Conservation (phyloP, 2,329 filamentous ascomycete genomes). For the Polytolypa hystricis region DNA sequence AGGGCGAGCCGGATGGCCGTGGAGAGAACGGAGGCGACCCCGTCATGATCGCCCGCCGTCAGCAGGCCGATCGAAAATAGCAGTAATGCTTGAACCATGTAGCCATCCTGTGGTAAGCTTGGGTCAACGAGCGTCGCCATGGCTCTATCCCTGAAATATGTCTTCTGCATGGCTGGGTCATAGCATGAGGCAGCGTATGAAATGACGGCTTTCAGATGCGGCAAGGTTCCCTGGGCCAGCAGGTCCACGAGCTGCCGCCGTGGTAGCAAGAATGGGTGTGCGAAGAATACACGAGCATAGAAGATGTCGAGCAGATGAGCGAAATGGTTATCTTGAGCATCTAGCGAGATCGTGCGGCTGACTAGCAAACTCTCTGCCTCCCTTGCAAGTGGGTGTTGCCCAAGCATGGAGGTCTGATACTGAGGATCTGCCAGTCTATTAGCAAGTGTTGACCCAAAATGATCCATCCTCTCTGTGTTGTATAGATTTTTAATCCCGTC, state of each 20-base stretch:
- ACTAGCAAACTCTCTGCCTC: too few species aligned
- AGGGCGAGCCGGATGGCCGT: conserved; percentile 4
- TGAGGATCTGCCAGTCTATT: too few species aligned
- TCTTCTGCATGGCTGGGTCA: conserved; percentile 5
- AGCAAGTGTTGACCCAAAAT: too few species aligned
- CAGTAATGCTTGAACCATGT: conserved; percentile 5
- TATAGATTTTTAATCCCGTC: too few species aligned
- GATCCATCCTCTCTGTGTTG: too few species aligned
- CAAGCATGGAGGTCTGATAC: too few species aligned
- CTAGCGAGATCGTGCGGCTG: too few species aligned
- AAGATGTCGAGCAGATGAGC: conserved; percentile 5
- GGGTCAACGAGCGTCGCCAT: conserved; percentile 2
- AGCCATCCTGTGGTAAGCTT: conserved; percentile 1
- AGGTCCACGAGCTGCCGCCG: conserved; percentile 4
- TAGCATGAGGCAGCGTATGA: conserved; percentile 4
- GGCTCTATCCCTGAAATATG: conserved; percentile 2
- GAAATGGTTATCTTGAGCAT: conserved; percentile 1
- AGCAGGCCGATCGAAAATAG: conserved; percentile 5
- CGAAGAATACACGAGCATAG: conserved; percentile 3
- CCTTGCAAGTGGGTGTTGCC: too few species aligned
- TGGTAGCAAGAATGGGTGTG: conserved; percentile 5
- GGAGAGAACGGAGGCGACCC: conserved; percentile 1
- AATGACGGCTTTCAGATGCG: neutral
- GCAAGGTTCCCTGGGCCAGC: neutral
- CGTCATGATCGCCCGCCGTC: neutral